Percentiles rank a stretch among this genome's conserved stretches.
Evolutionary conservation across 345 rosid species (phyloP).

Genomic region (Sapria himalayana): DNA sequence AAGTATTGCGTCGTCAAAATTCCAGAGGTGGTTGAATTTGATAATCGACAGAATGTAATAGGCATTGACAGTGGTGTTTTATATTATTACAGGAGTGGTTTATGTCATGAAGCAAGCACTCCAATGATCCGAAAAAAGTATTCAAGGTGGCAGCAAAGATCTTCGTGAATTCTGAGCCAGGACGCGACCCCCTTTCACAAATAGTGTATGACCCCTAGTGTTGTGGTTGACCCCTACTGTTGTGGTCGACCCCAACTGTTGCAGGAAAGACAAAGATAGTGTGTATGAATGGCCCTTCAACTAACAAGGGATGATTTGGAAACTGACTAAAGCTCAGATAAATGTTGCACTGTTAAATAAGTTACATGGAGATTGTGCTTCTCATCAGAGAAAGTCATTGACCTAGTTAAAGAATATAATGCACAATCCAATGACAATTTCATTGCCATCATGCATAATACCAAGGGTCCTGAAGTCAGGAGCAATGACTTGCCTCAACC

Average conservation of each 20-base stretch:
- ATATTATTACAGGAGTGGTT: too few relatives aligned
- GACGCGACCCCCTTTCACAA: too few relatives aligned
- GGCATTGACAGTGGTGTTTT: too few relatives aligned
- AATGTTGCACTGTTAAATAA: conserved; percentile 88
- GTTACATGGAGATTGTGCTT: conserved; percentile 93
- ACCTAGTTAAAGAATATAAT: conserved; percentile 80
- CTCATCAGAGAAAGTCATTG: conserved; percentile 75
- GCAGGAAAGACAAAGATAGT: conserved; percentile 78
- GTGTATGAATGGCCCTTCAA: conserved; percentile 86
- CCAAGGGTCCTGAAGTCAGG: conserved; percentile 99
- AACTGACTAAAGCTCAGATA: conserved; percentile 80
- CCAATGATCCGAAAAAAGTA: too few relatives aligned
- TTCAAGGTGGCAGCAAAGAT: too few relatives aligned
- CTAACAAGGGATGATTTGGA: conserved; percentile 91
- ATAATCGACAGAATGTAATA: too few relatives aligned
- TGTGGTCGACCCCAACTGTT: conserved; percentile 17
- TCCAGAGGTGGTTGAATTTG: too few relatives aligned
- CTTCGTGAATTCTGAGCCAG: too few relatives aligned
- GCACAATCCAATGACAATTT: conserved; percentile 62
- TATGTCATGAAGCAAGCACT: too few relatives aligned
- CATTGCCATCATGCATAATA: conserved; percentile 78
- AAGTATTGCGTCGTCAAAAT: too few relatives aligned
- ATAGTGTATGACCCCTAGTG: too few relatives aligned
- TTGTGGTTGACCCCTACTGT: too few relatives aligned
- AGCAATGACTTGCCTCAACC: conserved; percentile 94